Evolutionary conservation across 306 rosid species (phyloP).

Genomic region (Quercus glauca): DNA sequence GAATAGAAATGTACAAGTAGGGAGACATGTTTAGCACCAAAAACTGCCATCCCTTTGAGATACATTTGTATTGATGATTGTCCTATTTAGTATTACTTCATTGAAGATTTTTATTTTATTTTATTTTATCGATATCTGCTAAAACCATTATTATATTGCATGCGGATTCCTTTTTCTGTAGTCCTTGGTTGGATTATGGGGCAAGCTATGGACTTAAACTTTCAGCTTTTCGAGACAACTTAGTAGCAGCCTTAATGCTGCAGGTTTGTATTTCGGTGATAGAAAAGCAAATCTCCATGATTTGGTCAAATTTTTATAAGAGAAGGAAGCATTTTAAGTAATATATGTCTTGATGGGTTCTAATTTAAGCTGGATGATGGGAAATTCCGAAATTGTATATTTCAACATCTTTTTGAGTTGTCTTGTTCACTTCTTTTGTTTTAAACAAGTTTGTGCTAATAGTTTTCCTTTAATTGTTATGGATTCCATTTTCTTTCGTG

Average conservation of each 20-base stretch:
- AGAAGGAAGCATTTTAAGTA: not conserved
- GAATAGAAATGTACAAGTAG: not conserved
- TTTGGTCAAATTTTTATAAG: not conserved
- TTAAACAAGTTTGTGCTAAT: not conserved
- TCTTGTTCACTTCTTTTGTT: not conserved
- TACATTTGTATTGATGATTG: not conserved
- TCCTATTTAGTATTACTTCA: not conserved
- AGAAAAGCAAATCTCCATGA: not conserved
- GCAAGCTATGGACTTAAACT: constrained; percentile 70
- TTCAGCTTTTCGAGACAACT: constrained; percentile 81
- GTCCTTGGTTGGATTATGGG: constrained; percentile 75
- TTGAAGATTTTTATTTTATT: not conserved
- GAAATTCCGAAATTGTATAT: not conserved
- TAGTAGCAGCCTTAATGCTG: constrained; percentile 72
- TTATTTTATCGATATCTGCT: not conserved
- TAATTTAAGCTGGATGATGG: not conserved
- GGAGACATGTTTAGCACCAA: not conserved
- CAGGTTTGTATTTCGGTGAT: constrained; percentile 51
- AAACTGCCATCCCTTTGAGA: not conserved
- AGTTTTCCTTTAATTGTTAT: not conserved
- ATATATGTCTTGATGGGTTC: not conserved
- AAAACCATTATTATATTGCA: constrained; percentile 1
- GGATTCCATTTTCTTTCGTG: not conserved
- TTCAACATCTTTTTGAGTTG: not conserved
- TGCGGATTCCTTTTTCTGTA: constrained; percentile 87